phyloP scores from a whole-genome alignment of 192 early-diverging fungal genomes.

The Backusella sp. region DNA sequence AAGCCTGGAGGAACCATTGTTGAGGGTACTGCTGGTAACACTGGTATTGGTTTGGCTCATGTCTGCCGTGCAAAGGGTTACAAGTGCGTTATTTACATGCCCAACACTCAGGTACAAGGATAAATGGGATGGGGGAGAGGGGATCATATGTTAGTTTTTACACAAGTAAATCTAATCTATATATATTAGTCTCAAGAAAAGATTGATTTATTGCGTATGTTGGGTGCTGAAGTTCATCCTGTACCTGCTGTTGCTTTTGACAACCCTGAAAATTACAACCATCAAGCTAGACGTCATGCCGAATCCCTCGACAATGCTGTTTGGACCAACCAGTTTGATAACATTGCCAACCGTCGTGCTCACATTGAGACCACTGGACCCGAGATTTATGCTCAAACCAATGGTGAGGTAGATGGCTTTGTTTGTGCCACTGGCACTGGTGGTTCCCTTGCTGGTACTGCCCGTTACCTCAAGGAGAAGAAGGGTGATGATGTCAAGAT shows the following conservation, averaged over 20 bases:
- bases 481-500: conserved; percentile 68
- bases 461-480: conserved; percentile 78
- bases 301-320: conserved; percentile 78
- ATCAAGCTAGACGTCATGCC: conserved; percentile 86
- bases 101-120: conserved; percentile 76
- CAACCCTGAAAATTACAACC: conserved; percentile 93
- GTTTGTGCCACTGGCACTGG: conserved; percentile 92
- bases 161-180: background rate
- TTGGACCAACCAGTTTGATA: conserved; percentile 98
- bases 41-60: conserved; percentile 94
- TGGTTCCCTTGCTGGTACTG: conserved; percentile 86
- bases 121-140: background rate
- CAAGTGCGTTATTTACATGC: conserved; percentile 96
- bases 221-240: conserved; percentile 91
- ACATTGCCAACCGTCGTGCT: conserved; percentile 84
- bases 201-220: conserved; percentile 88
- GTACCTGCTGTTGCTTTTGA: conserved; percentile 93
- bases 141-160: too few species aligned
- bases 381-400: conserved; percentile 88
- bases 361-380: conserved; percentile 96
- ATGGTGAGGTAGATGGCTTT: conserved; percentile 83
- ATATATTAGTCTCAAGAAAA: conserved; percentile 82
- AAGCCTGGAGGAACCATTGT: conserved; percentile 88
- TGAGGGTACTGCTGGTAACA: conserved; percentile 89
- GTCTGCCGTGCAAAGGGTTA: conserved; percentile 93